These are phyloP conservation scores for Tephrocybe rancida DNA, from an alignment of 768 basidiomycete genomes.

Conservation along the genomic window DNA sequence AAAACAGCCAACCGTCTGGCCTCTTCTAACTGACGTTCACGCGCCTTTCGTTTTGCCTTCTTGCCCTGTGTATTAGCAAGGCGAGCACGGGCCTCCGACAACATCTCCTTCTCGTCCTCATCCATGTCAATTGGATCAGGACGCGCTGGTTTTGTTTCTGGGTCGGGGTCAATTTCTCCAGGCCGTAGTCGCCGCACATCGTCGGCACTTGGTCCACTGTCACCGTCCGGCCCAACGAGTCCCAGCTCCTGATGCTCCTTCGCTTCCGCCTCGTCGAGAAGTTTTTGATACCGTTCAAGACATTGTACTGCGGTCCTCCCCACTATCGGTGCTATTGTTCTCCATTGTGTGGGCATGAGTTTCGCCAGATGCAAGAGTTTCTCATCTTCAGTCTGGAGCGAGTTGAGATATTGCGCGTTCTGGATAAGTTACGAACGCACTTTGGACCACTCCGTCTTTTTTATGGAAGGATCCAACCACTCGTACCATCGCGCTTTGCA, in stretches of 20 bases:
- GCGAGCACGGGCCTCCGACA: slow-evolving; percentile 97
- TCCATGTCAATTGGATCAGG: slow-evolving; percentile 99
- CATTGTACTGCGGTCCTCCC: slow-evolving; percentile 98
- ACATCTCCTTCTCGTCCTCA: slow-evolving; percentile 99
- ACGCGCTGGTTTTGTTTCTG: slow-evolving; percentile 96
- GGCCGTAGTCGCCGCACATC: slow-evolving; percentile 88
- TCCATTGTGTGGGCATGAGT: slow-evolving; percentile 99
- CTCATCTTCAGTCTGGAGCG: slow-evolving; percentile 90
- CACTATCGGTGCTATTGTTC: slow-evolving; percentile 97
- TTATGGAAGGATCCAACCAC: slow-evolving; percentile 99
- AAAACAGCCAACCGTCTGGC: slow-evolving; percentile 91
- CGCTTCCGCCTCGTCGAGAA: slow-evolving; percentile 95
- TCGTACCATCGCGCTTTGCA: slow-evolving; percentile 99
- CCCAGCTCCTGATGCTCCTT: slow-evolving; percentile 97
- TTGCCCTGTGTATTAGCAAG: slow-evolving; percentile 99
- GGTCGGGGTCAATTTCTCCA: slow-evolving; percentile 98
- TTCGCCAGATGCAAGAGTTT: slow-evolving; percentile 97
- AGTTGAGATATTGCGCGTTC: not conserved
- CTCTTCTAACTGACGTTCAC: slow-evolving; percentile 96
- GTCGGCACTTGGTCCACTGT: slow-evolving; percentile 87
- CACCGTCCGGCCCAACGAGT: slow-evolving; percentile 79
- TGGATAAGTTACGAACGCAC: slow-evolving; percentile 37
- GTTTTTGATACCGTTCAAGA: slow-evolving; percentile 96
- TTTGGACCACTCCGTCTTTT: slow-evolving; percentile 99
- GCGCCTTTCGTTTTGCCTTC: slow-evolving; percentile 98